Evolutionary conservation across 352 stramenopile genomes (phyloP).

Genomic region (Phytophthora multivora): DNA sequence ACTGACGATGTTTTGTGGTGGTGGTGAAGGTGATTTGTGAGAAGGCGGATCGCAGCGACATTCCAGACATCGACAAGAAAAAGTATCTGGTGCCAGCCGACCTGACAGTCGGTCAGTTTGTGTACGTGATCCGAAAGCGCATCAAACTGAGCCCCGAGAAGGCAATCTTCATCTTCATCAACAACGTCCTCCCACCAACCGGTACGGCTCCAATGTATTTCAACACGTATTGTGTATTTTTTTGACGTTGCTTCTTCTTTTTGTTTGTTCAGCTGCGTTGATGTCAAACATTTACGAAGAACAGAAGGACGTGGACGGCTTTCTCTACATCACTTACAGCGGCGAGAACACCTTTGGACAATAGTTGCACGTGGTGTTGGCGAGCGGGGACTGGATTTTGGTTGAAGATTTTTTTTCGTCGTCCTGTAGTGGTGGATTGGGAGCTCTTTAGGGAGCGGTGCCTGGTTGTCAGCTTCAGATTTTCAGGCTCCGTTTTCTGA

Average conservation of each 20-base stretch:
- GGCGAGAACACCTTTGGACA: slow-evolving; percentile 99
- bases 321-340: slow-evolving; percentile 99
- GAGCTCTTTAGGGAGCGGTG: slow-evolving; percentile 11
- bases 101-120: slow-evolving; percentile 98
- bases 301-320: slow-evolving; percentile 98
- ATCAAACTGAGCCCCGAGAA: slow-evolving; percentile 98
- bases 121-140: slow-evolving; percentile 99
- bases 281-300: slow-evolving; percentile 99
- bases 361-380: slow-evolving; percentile 32
- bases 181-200: slow-evolving; percentile 97
- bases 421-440: slow-evolving; percentile 10
- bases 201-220: slow-evolving; percentile 38
- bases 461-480: slow-evolving; percentile 3
- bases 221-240: not conserved
- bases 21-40: slow-evolving; percentile 85
- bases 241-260: not conserved
- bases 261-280: slow-evolving; percentile 78
- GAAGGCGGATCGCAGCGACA: slow-evolving; percentile 97
- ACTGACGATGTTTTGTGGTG: slow-evolving; percentile 2
- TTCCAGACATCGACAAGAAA: slow-evolving; percentile 99
- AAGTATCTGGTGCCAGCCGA: slow-evolving; percentile 99
- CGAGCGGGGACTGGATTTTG: slow-evolving; percentile 39
- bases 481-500: slow-evolving; percentile 4
- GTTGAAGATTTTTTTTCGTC: slow-evolving; percentile 37
- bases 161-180: slow-evolving; percentile 99